Percentiles rank a stretch among this genome's conserved stretches.
Conservation (phyloP, 352 stramenopile species). For the Hyaloperonospora arabidopsidis region DNA sequence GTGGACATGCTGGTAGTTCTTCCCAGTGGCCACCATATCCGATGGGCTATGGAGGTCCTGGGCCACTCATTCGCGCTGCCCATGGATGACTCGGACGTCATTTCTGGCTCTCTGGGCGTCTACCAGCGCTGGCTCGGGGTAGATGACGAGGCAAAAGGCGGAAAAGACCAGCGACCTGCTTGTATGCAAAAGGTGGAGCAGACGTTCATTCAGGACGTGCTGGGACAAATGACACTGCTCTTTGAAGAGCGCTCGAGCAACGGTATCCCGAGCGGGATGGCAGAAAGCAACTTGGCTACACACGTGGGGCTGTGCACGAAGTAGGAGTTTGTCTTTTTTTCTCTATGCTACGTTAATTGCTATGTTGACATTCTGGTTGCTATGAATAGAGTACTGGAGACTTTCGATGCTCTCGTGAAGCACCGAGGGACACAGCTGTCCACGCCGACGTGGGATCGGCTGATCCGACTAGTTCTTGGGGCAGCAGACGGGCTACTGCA, state of each 20-base stretch:
- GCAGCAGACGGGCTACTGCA: conserved; percentile 71
- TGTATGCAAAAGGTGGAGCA: conserved; percentile 83
- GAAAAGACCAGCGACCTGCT: conserved; percentile 44
- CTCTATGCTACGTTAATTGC: not conserved
- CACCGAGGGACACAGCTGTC: conserved; percentile 50
- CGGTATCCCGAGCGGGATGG: conserved; percentile 12
- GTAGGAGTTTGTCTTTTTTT: conserved; percentile 19
- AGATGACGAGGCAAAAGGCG: conserved; percentile 21
- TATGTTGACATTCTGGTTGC: conserved; percentile 1
- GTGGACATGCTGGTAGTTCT: conserved; percentile 47
- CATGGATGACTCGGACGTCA: conserved; percentile 81
- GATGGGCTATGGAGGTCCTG: conserved; percentile 82
- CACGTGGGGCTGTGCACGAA: conserved; percentile 67
- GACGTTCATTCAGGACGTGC: conserved; percentile 79
- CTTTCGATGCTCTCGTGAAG: conserved; percentile 70
- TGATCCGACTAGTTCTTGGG: conserved; percentile 74
- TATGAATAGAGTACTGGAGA: conserved; percentile 53
- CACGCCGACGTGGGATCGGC: conserved; percentile 73
- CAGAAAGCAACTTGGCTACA: conserved; percentile 40
- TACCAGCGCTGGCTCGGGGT: conserved; percentile 81
- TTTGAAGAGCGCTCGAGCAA: conserved; percentile 65
- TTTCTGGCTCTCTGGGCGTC: conserved; percentile 63
- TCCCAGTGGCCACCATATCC: conserved; percentile 67
- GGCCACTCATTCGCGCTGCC: conserved; percentile 77
- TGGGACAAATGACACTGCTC: conserved; percentile 83